Conservation (phyloP, 495 filamentous ascomycete species). For the Letharia lupina region DNA sequence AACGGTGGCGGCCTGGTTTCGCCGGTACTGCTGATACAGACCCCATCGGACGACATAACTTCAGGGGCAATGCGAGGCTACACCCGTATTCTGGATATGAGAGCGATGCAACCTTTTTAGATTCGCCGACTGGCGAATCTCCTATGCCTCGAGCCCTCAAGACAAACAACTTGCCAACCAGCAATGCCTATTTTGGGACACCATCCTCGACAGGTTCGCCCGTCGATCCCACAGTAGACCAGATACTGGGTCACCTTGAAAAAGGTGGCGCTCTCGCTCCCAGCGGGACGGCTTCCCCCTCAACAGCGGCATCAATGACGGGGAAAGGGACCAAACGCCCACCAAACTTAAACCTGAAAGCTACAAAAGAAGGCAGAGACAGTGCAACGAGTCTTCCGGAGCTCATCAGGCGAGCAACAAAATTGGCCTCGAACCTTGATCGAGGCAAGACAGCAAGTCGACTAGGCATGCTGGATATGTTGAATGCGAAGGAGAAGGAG, state of each 20-base stretch:
- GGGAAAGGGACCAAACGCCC: conserved; percentile 51
- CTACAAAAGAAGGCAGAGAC: conserved; percentile 73
- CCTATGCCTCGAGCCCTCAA: conserved; percentile 18
- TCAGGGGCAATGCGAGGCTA: conserved; percentile 22
- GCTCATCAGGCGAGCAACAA: conserved; percentile 79
- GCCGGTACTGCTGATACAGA: conserved; percentile 24
- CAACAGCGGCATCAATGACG: conserved; percentile 24
- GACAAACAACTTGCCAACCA: neutral
- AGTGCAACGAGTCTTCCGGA: conserved; percentile 88
- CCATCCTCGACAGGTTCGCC: conserved; percentile 18
- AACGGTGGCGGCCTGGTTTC: conserved; percentile 17
- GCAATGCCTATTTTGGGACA: conserved; percentile 12
- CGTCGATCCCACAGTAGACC: conserved; percentile 26
- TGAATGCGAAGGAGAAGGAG: conserved; percentile 29
- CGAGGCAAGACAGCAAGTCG: conserved; percentile 75
- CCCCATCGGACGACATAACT: conserved; percentile 24
- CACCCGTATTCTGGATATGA: conserved; percentile 24
- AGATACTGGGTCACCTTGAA: conserved; percentile 29
- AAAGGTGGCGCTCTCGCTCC: conserved; percentile 33
- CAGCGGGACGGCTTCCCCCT: conserved; percentile 35
- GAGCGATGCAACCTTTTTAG: conserved; percentile 22
- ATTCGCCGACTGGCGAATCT: conserved; percentile 16
- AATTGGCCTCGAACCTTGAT: conserved; percentile 79
- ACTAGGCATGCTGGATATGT: conserved; percentile 41
- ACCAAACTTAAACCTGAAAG: conserved; percentile 68